Percentiles rank a stretch among this genome's conserved stretches.
These are phyloP conservation scores for Stagonosporopsis cucurbitacearum DNA, from an alignment of 2,329 filamentous ascomycete genomes.

Conservation along the genomic window DNA sequence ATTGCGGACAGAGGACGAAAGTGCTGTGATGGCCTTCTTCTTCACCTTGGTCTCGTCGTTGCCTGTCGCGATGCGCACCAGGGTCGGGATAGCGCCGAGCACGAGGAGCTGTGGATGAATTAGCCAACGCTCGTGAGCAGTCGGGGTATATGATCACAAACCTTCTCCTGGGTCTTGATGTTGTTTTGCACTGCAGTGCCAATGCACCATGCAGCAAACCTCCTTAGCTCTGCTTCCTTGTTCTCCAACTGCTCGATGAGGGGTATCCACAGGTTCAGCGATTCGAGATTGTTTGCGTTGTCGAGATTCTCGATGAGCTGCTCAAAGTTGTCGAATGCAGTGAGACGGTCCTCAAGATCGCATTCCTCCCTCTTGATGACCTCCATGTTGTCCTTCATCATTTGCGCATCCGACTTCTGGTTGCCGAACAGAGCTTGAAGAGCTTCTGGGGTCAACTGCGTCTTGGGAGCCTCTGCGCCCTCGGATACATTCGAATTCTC, in stretches of 20 bases:
- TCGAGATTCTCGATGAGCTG: constrained; percentile 63
- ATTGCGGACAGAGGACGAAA: constrained; percentile 86
- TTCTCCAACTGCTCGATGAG: constrained; percentile 73
- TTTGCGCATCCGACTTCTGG: constrained; percentile 75
- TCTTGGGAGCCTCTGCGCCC: constrained; percentile 37
- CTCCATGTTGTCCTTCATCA: constrained; percentile 86
- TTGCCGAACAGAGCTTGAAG: constrained; percentile 74
- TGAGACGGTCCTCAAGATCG: constrained; percentile 22
- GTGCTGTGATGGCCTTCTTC: constrained; percentile 86
- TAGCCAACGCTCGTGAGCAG: constrained; percentile 8
- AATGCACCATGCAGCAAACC: constrained; percentile 91
- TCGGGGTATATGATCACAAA: constrained; percentile 38
- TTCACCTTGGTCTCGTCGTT: constrained; percentile 70
- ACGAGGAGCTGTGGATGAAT: constrained; percentile 56
- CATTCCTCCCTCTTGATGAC: constrained; percentile 66
- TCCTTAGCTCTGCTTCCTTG: constrained; percentile 74
- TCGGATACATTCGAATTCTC: constrained; percentile 62
- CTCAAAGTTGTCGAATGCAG: constrained; percentile 40
- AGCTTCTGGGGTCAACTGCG: constrained; percentile 69
- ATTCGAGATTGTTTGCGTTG: constrained; percentile 93
- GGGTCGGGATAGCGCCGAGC: constrained; percentile 70
- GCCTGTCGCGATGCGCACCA: constrained; percentile 70
- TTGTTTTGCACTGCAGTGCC: constrained; percentile 98
- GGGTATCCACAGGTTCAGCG: constrained; percentile 80
- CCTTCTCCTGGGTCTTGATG: constrained; percentile 78